These are phyloP conservation scores for Penicillium sp. DNA, from an alignment of 2,329 filamentous ascomycete species.

Conservation along the genomic window DNA sequence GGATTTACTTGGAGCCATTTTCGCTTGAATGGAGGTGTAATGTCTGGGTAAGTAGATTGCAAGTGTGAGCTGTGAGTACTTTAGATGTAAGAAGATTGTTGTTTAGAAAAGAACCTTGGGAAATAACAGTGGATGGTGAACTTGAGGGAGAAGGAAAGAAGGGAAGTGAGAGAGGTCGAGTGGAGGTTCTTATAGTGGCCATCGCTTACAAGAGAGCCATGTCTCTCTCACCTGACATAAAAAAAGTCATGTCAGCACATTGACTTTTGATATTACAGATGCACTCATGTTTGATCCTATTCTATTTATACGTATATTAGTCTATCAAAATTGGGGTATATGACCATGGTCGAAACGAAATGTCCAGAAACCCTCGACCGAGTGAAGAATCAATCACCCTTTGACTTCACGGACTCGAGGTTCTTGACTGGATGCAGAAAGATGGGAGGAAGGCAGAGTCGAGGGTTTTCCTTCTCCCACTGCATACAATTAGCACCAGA, in stretches of 20 bases:
- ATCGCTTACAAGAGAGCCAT: background rate
- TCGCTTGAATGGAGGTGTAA: background rate
- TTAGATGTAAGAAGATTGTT: no score
- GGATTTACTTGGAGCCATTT: background rate
- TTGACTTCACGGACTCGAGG: background rate
- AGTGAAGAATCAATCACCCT: background rate
- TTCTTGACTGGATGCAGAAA: conserved; percentile 14
- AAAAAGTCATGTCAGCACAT: no score
- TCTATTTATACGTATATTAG: background rate
- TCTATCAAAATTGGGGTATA: background rate
- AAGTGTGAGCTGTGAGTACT: background rate
- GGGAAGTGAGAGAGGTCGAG: no score
- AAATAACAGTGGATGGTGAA: background rate
- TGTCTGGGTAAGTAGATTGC: background rate
- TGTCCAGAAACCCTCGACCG: background rate
- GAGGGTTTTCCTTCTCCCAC: conserved; percentile 7
- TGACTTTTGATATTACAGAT: no score
- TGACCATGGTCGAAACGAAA: background rate
- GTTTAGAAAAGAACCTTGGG: background rate
- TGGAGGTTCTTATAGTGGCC: background rate
- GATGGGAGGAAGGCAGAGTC: conserved; percentile 11
- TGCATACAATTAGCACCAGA: background rate
- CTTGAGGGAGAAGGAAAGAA: background rate
- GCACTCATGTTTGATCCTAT: no score
- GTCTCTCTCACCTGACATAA: background rate